Evolutionary conservation across 495 filamentous ascomycete genomes (phyloP), one percentile per base, ranked within the genome.

Genomic region (Penicillium fimorum): DNA sequence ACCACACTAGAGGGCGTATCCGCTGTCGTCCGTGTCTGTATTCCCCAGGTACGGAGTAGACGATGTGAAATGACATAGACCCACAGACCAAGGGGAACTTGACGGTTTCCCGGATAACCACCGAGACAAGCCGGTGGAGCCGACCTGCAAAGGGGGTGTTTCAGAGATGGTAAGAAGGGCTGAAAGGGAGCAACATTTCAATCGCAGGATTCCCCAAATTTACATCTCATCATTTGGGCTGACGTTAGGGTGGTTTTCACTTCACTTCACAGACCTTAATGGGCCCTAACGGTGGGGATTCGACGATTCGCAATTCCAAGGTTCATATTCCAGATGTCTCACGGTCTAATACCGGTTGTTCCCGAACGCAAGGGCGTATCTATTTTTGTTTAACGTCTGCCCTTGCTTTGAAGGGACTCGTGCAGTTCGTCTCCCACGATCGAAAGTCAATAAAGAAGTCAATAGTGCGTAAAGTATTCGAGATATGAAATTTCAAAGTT

Each of bases 371-470:
- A 51, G 49, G 49, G 35, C 22, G 32, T 24, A 10, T 51, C 49
- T 51, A 51, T 51, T 51, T 41, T 38, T 18, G 49, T 41, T 12
- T 11, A 17, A 25, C 0, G 22, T 32, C 27, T 33, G 11, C 38
- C 50, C 40, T 53, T 53, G 40, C 50, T 24, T 27, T 27, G 12
- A 33, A 44, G 50, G 27, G 40, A 25, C 50, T 53, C 50, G 50
- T 53, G 50, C 50, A 44, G 50, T 41, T 29, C 13, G 9, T 45
- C 37, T 20, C 18, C 35, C 50, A 53, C 38, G 33, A 37, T 51
- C 22, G 1, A 17, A 47, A 47, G 27, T 47, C 45, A 47, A 47
- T 47, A 47, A 20, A 32, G 45, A 20, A 20, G 8, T 47, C 15
- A 18, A 30, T 46, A 27, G 3, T 47, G 7, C 4, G n/a, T 38